Evolutionary conservation across 768 basidiomycete species (phyloP).

Genomic region (button mushroom (Agaricus bisporus)): DNA sequence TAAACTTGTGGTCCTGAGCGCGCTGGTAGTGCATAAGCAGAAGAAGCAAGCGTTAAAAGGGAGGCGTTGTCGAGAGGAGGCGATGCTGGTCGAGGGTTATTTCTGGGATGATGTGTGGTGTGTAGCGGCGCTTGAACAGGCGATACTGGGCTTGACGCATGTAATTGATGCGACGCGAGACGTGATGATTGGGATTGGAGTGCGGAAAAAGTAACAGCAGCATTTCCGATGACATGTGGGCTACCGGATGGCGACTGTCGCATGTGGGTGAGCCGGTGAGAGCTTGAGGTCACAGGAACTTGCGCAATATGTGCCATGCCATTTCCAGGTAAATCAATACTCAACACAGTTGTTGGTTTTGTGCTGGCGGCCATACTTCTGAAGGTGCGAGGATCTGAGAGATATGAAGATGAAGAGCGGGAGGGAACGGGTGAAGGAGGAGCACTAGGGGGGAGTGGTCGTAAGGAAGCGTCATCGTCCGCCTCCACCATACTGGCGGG

Average conservation of each 20-base stretch:
- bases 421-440: slow-evolving; percentile 87
- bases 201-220: slow-evolving; percentile 69
- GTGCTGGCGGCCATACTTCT: slow-evolving; percentile 82
- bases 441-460: slow-evolving; percentile 83
- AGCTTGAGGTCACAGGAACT: slow-evolving; percentile 57
- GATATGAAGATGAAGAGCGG: slow-evolving; percentile 75
- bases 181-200: slow-evolving; percentile 44
- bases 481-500: slow-evolving; percentile 73
- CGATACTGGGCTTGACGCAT: slow-evolving; percentile 22
- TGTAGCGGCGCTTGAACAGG: slow-evolving; percentile 79
- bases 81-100: slow-evolving; percentile 91
- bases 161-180: slow-evolving; percentile 20
- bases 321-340: slow-evolving; percentile 73
- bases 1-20: slow-evolving; percentile 36
- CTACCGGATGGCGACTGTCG: slow-evolving; percentile 56
- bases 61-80: slow-evolving; percentile 92
- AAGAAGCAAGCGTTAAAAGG: slow-evolving; percentile 87
- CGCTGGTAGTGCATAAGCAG: slow-evolving; percentile 75
- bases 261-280: slow-evolving; percentile 54
- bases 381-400: slow-evolving; percentile 78
- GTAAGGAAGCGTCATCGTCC: slow-evolving; percentile 90
- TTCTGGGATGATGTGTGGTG: slow-evolving; percentile 88
- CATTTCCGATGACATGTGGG: background rate
- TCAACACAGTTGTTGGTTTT: slow-evolving; percentile 92
- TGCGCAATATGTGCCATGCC: slow-evolving; percentile 93